phyloP scores from a whole-genome alignment of 768 basidiomycete genomes.

The Chalciporus piperatus region DNA sequence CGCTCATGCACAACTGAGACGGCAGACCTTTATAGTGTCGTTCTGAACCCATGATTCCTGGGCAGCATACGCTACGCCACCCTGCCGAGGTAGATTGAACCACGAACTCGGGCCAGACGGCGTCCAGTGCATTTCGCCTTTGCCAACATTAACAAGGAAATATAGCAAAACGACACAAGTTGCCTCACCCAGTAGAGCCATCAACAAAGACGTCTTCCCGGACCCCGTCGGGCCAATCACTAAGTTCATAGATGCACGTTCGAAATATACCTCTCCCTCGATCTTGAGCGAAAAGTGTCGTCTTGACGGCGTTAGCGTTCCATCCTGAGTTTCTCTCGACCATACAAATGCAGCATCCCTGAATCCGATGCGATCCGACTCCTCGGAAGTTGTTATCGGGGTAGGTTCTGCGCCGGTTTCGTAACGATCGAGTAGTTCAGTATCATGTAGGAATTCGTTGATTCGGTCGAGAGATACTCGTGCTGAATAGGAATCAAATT shows the following conservation, averaged over 20 bases:
- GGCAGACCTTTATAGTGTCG: slow-evolving; percentile 59
- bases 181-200: slow-evolving; percentile 51
- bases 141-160: too few species aligned
- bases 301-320: slow-evolving; percentile 16
- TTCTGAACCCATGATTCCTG: slow-evolving; percentile 89
- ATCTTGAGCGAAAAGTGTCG: slow-evolving; percentile 50
- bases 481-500: slow-evolving; percentile 23
- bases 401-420: not conserved
- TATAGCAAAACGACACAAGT: not conserved
- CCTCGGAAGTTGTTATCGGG: slow-evolving; percentile 3
- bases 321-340: slow-evolving; percentile 23
- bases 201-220: slow-evolving; percentile 64
- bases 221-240: slow-evolving; percentile 58
- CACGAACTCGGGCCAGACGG: slow-evolving; percentile 52
- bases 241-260: slow-evolving; percentile 50
- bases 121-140: slow-evolving; percentile 60
- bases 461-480: slow-evolving; percentile 67
- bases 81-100: slow-evolving; percentile 65
- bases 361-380: slow-evolving; percentile 45
- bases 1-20: too few species aligned
- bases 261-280: slow-evolving; percentile 55
- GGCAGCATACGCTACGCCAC: slow-evolving; percentile 75
- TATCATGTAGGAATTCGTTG: slow-evolving; percentile 40
- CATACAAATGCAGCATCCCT: slow-evolving; percentile 56
- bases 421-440: slow-evolving; percentile 14